Evolutionary conservation across 2,329 filamentous ascomycete species (phyloP), one percentile per base, ranked within the genome.

Genomic region (Fusarium burgessii): DNA sequence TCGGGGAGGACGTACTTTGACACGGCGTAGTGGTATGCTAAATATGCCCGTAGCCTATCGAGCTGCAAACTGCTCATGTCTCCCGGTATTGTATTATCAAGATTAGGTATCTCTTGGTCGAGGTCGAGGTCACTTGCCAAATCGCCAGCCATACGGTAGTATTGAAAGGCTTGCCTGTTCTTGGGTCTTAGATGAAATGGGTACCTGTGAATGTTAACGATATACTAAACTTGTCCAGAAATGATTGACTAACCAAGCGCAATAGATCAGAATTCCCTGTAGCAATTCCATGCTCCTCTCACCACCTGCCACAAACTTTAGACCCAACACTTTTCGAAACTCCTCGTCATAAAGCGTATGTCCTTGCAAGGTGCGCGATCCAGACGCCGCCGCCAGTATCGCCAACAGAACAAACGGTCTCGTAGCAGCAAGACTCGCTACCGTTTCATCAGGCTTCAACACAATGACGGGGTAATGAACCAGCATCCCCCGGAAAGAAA

Each of bases 211-310:
- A 41, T 25, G 15, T 38, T 35, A 67, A 33, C 5, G 6, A 41
- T n/a, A 5, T n/a, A 11, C 6, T 13, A 10, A 12, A 11, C 29
- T 20, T 8, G n/a, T 11, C 6, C 9, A 23, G 9, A 6, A 12
- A 20, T 27, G 8, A 13, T 25, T 6, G 29, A 62, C 80, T 70
- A 77, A 90, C 88, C 88, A 90, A 20, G 84, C 81, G 52, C 86
- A 84, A 66, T 90, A 90, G 9, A 90, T 82, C 29, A 90, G 78
- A 23, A 90, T 77, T 6, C 88, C 88, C 67, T 89, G 86, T 2
- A 90, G 75, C 18, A 90, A 71, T 70, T 90, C 87, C 25, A 90
- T 63, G 15, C 82, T 88, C 60, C 86, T 84, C 79, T 90, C 88
- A 0, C 88, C 87, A 6, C 85, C 83, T 0, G 88, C 82, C 1